phyloP scores from a whole-genome alignment of 306 rosid species.

The Cyamopsis tetragonoloba region DNA sequence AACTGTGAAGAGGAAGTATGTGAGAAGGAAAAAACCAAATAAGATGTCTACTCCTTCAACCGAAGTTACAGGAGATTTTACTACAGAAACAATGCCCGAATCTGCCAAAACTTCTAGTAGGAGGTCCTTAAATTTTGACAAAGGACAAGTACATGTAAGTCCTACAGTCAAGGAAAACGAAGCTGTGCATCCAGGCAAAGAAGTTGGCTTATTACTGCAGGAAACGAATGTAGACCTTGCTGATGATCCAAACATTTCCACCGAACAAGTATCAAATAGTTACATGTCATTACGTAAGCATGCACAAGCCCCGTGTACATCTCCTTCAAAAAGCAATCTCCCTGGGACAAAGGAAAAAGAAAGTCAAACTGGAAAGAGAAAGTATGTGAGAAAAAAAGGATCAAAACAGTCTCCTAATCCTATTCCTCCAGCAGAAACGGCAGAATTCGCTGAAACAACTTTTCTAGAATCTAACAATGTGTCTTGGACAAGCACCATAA shows the following conservation, averaged over 20 bases:
- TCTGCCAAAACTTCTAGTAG: constrained; percentile 42
- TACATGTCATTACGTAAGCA: constrained; percentile 20
- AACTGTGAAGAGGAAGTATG: constrained; percentile 19
- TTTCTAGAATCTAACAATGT: constrained; percentile 23
- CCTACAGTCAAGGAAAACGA: constrained; percentile 7
- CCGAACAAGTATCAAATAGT: constrained; percentile 17
- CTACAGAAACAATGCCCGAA: constrained; percentile 18
- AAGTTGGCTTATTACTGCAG: constrained; percentile 14
- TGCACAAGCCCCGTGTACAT: constrained; percentile 16
- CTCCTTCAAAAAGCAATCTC: constrained; percentile 12
- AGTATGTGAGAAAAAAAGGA: constrained; percentile 45
- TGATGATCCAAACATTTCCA: neutral
- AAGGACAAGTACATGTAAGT: constrained; percentile 28
- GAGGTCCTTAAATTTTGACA: constrained; percentile 20
- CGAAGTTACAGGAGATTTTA: constrained; percentile 23
- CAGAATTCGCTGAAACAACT: constrained; percentile 16
- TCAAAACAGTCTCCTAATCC: constrained; percentile 25
- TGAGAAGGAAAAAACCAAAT: constrained; percentile 1
- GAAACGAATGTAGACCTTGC: constrained; percentile 21
- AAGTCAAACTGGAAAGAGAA: constrained; percentile 33
- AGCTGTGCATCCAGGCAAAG: constrained; percentile 14
- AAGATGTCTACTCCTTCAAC: constrained; percentile 29
- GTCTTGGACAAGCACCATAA: constrained; percentile 41
- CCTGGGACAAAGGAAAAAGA: neutral
- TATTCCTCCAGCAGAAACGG: constrained; percentile 28